Evolutionary conservation across 2,329 filamentous ascomycete species (phyloP).

Genomic region (Xylariomycetidae sp.): DNA sequence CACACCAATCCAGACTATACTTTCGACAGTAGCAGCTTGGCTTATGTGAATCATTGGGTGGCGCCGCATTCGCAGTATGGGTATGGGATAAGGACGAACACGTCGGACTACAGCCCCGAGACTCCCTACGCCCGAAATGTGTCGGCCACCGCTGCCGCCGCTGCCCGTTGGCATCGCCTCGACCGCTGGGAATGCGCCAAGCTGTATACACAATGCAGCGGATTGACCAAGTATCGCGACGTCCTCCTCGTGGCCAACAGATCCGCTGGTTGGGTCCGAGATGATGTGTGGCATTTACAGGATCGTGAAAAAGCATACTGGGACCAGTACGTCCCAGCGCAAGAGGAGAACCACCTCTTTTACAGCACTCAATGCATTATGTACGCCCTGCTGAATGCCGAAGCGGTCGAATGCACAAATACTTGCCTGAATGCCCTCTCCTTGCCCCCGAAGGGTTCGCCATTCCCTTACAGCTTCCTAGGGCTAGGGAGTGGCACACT

Average conservation of each 20-base stretch:
- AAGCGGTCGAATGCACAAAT: too few species aligned
- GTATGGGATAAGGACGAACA: not conserved
- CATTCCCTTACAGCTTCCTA: too few species aligned
- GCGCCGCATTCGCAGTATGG: too few species aligned
- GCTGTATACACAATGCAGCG: constrained; percentile 10
- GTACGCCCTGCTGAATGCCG: too few species aligned
- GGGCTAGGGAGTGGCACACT: too few species aligned
- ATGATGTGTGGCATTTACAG: constrained; percentile 15
- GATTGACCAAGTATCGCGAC: constrained; percentile 9
- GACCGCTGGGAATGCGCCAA: constrained; percentile 6
- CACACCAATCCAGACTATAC: too few species aligned
- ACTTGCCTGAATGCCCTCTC: too few species aligned
- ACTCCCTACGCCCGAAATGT: not conserved
- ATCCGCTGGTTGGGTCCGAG: constrained; percentile 15
- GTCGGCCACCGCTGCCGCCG: not conserved
- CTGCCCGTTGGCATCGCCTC: constrained; percentile 2
- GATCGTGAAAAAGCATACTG: constrained; percentile 11
- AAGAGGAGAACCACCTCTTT: constrained; percentile 14
- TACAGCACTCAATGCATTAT: constrained; percentile 12
- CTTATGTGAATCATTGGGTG: too few species aligned
- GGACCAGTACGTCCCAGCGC: constrained; percentile 12
- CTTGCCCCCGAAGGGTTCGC: too few species aligned
- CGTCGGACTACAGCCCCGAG: not conserved
- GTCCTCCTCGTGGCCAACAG: constrained; percentile 12
- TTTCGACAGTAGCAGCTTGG: too few species aligned